A percentile compares a stretch with the other conserved stretches of the same genome.
Conservation (phyloP, 371 early-diverging fungal genomes). For the Saksenaea vasiformis region DNA sequence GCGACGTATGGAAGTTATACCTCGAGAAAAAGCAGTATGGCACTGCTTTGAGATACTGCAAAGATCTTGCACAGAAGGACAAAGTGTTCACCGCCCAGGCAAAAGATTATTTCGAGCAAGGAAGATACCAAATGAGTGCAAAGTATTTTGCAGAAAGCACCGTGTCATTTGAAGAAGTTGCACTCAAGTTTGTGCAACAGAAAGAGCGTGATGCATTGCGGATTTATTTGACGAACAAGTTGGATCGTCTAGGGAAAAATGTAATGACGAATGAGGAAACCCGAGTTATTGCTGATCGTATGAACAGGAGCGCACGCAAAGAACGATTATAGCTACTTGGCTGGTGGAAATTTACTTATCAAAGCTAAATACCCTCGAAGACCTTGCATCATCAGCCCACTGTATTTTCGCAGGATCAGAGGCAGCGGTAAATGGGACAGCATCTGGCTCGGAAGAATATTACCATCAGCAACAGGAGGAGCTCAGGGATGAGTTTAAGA, state of each 20-base stretch:
- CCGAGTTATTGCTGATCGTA: background rate
- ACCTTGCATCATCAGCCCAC: constrained; percentile 43
- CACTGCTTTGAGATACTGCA: constrained; percentile 69
- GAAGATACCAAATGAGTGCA: constrained; percentile 72
- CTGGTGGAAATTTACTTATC: constrained; percentile 80
- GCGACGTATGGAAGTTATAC: constrained; percentile 87
- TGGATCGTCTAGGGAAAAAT: constrained; percentile 54
- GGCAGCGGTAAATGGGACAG: background rate
- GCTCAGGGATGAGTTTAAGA: constrained; percentile 65
- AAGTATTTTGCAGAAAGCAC: constrained; percentile 78
- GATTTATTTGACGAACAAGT: constrained; percentile 66
- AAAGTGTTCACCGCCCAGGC: constrained; percentile 78
- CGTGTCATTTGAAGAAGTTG: constrained; percentile 82
- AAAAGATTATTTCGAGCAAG: constrained; percentile 73
- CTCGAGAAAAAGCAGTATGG: constrained; percentile 72
- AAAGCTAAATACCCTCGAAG: constrained; percentile 69
- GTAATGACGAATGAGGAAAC: constrained; percentile 36
- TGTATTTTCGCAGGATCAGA: constrained; percentile 17
- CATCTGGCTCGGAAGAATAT: constrained; percentile 10
- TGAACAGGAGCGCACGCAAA: constrained; percentile 74
- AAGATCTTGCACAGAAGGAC: constrained; percentile 69
- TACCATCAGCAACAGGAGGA: constrained; percentile 43
- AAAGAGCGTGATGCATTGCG: constrained; percentile 74
- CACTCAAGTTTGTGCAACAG: constrained; percentile 73
- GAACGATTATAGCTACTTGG: constrained; percentile 81